Base-by-base conservation (phyloP, 1,284 basidiomycete species). In the Leccinum variabile region DNA sequence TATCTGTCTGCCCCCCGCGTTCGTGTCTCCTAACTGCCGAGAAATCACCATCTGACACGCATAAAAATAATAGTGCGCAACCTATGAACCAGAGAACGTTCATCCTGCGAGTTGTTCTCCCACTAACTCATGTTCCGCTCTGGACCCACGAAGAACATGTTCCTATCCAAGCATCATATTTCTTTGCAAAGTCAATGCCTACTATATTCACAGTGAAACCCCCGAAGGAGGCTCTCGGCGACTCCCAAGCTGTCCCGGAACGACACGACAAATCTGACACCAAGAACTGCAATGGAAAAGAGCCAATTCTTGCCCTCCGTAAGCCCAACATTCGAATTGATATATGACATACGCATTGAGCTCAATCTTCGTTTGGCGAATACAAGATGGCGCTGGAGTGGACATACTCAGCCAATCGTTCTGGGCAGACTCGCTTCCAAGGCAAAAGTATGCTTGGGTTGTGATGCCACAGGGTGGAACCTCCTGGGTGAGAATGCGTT, bases 361-460 rank as follows among this genome's bases (percentile, higher is more conserved):
- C 41, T n/a, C 60, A 57, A 60, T 54, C 57, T 33, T 32, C 50
- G 49, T 59, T 11, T 39, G 14, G 7, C 14, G n/a, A 41, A 25
- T 58, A 32, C 59, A 60, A 88, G 92, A 94, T 70, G 92, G 92
- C 5, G 91, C 92, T 2, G 92, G 92, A 0, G 89, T 91, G 6
- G 87, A 92, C 63, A 81, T 91, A 14, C 69, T 87, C 25, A 67
- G 71, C 3, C 72, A 79, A 18, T 65, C 79, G 0, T 86, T 88
- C 66, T 90, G 88, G 88, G 72, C 79, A 1, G 78, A 84, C 56
- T 81, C 88, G 3, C 74, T 94, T 28, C 82, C 83, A 2, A 79
- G 80, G 5, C 86, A 87, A 61, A 68, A 78, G 33, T 74, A 78
- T 9, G 86, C 82, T 63, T 94, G 92, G 92, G 75, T 87, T 7